Conservation (phyloP, 441 rosid genomes). For the Populus hybrid region DNA sequence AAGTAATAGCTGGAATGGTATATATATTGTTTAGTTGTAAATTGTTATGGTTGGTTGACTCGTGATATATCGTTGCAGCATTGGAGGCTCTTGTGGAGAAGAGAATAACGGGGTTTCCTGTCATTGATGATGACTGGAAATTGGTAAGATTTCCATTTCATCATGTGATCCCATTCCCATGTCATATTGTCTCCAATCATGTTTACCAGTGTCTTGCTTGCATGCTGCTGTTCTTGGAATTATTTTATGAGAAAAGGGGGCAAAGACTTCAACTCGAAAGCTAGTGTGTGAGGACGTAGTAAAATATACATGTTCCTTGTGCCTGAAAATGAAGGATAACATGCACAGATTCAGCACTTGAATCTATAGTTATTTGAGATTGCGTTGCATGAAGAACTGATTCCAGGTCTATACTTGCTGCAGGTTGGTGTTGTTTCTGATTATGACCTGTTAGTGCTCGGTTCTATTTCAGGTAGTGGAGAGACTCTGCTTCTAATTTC, state of each 20-base stretch:
- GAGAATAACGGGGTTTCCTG: conserved; percentile 82
- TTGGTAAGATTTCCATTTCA: conserved; percentile 43
- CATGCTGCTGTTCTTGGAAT: not conserved
- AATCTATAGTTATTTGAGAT: not conserved
- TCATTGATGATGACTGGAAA: conserved; percentile 75
- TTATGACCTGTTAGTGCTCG: conserved; percentile 83
- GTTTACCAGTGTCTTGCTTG: not conserved
- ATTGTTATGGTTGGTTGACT: not conserved
- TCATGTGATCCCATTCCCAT: not conserved
- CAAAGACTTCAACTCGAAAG: not conserved
- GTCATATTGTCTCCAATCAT: not conserved
- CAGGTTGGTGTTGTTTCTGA: conserved; percentile 97
- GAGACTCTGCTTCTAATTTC: not conserved
- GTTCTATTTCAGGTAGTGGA: conserved; percentile 72
- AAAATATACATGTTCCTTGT: not conserved
- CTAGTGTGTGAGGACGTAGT: not conserved
- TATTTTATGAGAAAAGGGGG: not conserved
- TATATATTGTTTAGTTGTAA: not conserved
- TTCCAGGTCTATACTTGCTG: conserved; percentile 15
- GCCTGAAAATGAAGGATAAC: not conserved
- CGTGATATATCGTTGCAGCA: conserved; percentile 37
- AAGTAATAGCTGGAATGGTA: no score
- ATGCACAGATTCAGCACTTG: not conserved
- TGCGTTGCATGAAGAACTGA: conserved; percentile 3
- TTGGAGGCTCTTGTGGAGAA: conserved; percentile 71